Evolutionary conservation across 2,329 filamentous ascomycete genomes (phyloP), one percentile per base, ranked within the genome.

Genomic region (Neodidymelliopsis sp.): DNA sequence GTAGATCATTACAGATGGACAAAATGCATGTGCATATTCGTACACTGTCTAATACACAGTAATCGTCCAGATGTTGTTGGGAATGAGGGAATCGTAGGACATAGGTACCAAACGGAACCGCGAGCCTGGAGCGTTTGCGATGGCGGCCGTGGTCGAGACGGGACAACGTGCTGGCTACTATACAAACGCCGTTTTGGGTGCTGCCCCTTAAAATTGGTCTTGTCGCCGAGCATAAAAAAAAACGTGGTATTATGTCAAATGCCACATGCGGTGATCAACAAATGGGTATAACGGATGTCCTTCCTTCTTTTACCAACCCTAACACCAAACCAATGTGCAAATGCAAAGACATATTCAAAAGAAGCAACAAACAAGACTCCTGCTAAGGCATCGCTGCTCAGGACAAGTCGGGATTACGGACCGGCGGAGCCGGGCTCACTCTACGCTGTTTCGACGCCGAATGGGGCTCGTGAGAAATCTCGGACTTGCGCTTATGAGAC

Each of bases 271-370:
- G 47, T 29, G 35, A 50, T 36, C 50, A 50, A 35, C 39, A 42
- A 44, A 52, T 34, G 49, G 59, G 59, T 62, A 62, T 62, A 59
- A 51, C 45, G 37, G 49, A 57, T 51, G 49, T 51, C 47, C 36
- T 36, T 42, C 24, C 12, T 30, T 48, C 34, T 56, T 56, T 53
- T 52, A 43, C 54, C 44, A 51, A 49, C 33, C 55, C 49, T 23
- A 60, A 57, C 53, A 56, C 51, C 56, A 49, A 48, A 37, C 28
- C 49, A 46, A 54, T 53, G 57, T 60, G 51, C 57, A 62, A 43
- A 58, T 59, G 51, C 51, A 50, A 40, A 49, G 38, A 43, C 36
- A 39, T 54, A 44, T 29, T 24, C 33, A 37, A 36, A 43, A 28
- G 37, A 23, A 47, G n/a, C n/a, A n/a, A n/a, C n/a, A 48, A 30